Percentiles rank a stretch among this genome's conserved stretches.
These are phyloP conservation scores for Pugionium cornutum DNA, from an alignment of 345 rosid species.

Conservation along the genomic window DNA sequence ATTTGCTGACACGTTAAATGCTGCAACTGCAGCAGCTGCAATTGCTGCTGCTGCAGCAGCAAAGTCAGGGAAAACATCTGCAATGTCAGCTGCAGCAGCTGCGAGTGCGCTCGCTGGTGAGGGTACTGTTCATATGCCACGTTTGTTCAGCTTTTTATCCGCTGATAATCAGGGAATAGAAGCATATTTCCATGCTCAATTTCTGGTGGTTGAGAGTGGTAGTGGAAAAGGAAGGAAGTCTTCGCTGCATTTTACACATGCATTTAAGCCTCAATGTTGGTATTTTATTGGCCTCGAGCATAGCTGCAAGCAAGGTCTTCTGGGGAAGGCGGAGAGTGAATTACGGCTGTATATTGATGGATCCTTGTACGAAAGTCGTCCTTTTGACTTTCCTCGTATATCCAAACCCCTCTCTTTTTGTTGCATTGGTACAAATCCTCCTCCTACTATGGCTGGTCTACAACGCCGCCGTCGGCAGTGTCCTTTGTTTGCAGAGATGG, in stretches of 20 bases:
- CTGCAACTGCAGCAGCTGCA: constrained; percentile 97
- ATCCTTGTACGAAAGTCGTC: constrained; percentile 85
- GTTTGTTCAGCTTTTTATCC: constrained; percentile 92
- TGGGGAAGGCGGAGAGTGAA: constrained; percentile 96
- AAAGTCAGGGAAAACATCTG: constrained; percentile 95
- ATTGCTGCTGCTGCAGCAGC: constrained; percentile 99
- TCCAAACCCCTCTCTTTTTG: constrained; percentile 95
- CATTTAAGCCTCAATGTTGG: constrained; percentile 99
- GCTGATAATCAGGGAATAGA: constrained; percentile 97
- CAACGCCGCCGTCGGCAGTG: constrained; percentile 99
- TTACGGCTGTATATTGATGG: constrained; percentile 92
- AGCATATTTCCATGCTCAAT: constrained; percentile 97
- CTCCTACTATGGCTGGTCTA: constrained; percentile 97
- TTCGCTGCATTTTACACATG: constrained; percentile 96
- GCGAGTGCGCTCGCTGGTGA: constrained; percentile 99
- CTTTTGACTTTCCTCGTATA: constrained; percentile 93
- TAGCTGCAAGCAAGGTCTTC: constrained; percentile 72
- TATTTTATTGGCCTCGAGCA: constrained; percentile 96
- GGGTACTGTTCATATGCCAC: constrained; percentile 98
- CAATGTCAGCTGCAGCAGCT: constrained; percentile 99
- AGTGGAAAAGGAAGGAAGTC: constrained; percentile 94
- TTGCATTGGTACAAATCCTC: constrained; percentile 98
- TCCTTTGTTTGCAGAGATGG: constrained; percentile 99
- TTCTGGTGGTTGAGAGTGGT: constrained; percentile 95
- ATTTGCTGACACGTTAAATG: constrained; percentile 96